These are phyloP conservation scores for Hypholoma sublateritium DNA, from an alignment of 768 basidiomycete species.

Conservation along the genomic window DNA sequence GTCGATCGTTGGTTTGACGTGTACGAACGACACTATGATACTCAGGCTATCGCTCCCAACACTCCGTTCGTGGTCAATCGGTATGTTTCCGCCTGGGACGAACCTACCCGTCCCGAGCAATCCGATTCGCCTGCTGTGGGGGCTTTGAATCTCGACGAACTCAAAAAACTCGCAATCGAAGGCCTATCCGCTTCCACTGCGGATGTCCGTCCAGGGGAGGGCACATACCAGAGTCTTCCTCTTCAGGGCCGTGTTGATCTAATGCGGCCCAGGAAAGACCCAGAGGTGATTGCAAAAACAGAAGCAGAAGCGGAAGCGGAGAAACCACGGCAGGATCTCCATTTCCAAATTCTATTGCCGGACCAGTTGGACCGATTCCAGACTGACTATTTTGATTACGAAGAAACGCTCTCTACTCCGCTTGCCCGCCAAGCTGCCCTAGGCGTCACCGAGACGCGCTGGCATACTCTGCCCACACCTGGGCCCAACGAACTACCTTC, in stretches of 20 bases:
- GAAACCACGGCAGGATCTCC: constrained; percentile 20
- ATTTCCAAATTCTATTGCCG: constrained; percentile 15
- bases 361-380: constrained; percentile 20
- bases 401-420: constrained; percentile 39
- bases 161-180: constrained; percentile 61
- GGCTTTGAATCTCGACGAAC: constrained; percentile 58
- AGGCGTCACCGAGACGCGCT: constrained; percentile 33
- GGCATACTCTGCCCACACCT: constrained; percentile 61
- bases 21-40: constrained; percentile 86
- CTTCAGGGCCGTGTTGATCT: constrained; percentile 88
- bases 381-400: constrained; percentile 18
- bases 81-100: constrained; percentile 80
- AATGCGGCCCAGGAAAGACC: constrained; percentile 55
- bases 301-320: constrained; percentile 8
- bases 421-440: constrained; percentile 27
- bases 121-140: constrained; percentile 5
- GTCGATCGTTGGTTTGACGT: constrained; percentile 90
- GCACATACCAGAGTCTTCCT: constrained; percentile 79
- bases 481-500: constrained; percentile 61
- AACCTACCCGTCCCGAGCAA: constrained; percentile 22
- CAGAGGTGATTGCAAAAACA: constrained; percentile 13
- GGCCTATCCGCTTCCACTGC: constrained; percentile 41
- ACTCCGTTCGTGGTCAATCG: constrained; percentile 60
- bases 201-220: constrained; percentile 42
- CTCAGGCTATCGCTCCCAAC: constrained; percentile 42